Conservation (phyloP, 192 early-diverging fungal genomes). For the Entomortierella lignicola region DNA sequence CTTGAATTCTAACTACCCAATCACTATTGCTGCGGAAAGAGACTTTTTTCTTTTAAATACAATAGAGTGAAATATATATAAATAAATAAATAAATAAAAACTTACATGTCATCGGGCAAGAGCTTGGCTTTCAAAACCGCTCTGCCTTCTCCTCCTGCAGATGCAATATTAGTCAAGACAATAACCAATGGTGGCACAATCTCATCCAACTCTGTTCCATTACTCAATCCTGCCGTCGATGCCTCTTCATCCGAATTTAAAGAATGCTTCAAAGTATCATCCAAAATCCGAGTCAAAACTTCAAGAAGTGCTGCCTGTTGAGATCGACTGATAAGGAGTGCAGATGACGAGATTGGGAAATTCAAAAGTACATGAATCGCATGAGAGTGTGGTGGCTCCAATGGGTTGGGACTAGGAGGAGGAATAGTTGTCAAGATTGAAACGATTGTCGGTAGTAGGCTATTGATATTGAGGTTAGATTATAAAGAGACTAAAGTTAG, state of each 20-base stretch:
- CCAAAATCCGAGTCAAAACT: constrained; percentile 37
- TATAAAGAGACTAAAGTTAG: not conserved
- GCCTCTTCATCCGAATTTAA: constrained; percentile 62
- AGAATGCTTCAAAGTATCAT: constrained; percentile 46
- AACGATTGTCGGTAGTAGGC: constrained; percentile 58
- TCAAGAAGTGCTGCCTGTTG: constrained; percentile 27
- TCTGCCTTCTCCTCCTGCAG: constrained; percentile 57
- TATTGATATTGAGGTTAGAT: constrained; percentile 20
- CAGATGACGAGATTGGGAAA: constrained; percentile 53
- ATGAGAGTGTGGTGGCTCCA: constrained; percentile 81
- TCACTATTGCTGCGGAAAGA: not conserved
- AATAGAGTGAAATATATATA: no score
- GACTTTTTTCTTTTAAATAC: not conserved
- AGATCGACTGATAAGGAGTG: constrained; percentile 43
- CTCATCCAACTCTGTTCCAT: constrained; percentile 67
- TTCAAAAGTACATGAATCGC: constrained; percentile 82
- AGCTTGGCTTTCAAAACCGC: constrained; percentile 53
- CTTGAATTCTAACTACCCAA: no score
- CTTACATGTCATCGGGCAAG: constrained; percentile 79
- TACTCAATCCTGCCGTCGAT: constrained; percentile 42
- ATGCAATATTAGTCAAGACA: constrained; percentile 70
- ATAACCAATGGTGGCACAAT: constrained; percentile 74
- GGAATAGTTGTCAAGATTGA: constrained; percentile 54
- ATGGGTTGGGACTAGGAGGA: constrained; percentile 56
- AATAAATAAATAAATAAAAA: no score